phyloP scores from a whole-genome alignment of 2,329 filamentous ascomycete genomes.

The Curvularia spicifera region DNA sequence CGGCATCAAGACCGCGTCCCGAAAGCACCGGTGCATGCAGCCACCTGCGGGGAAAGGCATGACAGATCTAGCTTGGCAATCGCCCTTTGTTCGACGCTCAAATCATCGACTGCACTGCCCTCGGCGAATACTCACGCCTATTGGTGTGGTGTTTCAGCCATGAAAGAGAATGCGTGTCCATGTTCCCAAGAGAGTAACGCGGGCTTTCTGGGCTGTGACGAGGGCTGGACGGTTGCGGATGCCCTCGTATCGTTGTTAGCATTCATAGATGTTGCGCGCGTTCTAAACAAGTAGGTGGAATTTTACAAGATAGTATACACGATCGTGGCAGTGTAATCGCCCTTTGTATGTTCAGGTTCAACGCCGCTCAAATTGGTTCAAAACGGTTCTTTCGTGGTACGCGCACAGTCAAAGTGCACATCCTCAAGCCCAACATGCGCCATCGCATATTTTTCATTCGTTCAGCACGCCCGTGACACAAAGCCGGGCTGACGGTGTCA shows the following conservation, averaged over 20 bases:
- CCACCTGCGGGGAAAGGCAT: conserved; percentile 22
- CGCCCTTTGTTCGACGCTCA: conserved; percentile 1
- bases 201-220: neutral
- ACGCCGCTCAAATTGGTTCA: conserved; percentile 1
- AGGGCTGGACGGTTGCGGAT: neutral
- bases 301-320: neutral
- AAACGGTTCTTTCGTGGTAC: neutral
- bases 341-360: neutral
- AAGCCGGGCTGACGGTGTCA: neutral
- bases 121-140: conserved; percentile 1
- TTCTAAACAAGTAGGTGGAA: neutral
- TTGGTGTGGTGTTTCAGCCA: conserved; percentile 15
- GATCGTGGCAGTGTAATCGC: neutral
- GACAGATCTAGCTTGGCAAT: conserved; percentile 17
- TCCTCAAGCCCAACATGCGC: neutral
- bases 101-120: conserved; percentile 11
- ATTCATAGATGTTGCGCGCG: neutral
- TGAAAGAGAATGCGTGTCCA: conserved; percentile 3
- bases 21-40: conserved; percentile 9
- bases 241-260: neutral
- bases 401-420: neutral
- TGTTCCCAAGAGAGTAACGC: conserved; percentile 2
- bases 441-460: neutral
- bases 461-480: neutral
- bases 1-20: neutral